Evolutionary conservation across 192 early-diverging fungal species (phyloP), one percentile per base, ranked within the genome.

Genomic region (Paraglomus brasilianum): DNA sequence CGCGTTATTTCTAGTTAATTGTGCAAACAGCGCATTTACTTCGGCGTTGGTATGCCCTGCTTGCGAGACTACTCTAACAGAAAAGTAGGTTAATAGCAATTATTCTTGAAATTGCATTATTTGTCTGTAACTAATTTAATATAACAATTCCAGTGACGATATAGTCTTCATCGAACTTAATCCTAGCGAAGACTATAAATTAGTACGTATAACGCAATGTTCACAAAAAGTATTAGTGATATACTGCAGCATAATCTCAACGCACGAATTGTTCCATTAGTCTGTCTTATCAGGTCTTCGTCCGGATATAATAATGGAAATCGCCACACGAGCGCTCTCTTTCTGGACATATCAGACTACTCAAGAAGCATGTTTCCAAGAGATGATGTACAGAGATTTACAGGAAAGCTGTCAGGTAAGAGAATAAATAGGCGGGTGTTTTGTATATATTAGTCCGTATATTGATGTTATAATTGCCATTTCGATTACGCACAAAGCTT

Each of bases 31-130:
- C 15, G 55, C 78, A 5, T 87, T 88, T 64, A 56, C 74, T 17
- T 70, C 77, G 9, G 79, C 80, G 8, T 61, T 82, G 8, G 72
- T 80, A 11, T 91, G 89, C 66, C 89, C 88, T 7, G 87, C 85
- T 0, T 91, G 88, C 65, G 78, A 85, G 42, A 79, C 84, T 11
- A 73, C 71, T 7, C 58, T 91, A 11, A 69, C 75, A 0, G 69
- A 77, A 58, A 79, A 72, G 86, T 86, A 84, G 73, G 17, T 14
- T 19, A 22, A 36, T 11, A 30, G 14, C 11, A 43, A 19, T 19
- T 0, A 24, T 14, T 39, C 5, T 5, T 10, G 14, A 13, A 19
- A 9, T 19, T 46, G 10, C 8, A 67, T 41, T 14, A 51, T 24
- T 11, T 38, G 57, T 55, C 6, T 43, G 11, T 3, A 49, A n/a